Conservation (phyloP, 2,329 filamentous ascomycete genomes). For the Trichoderma endophyticum region DNA sequence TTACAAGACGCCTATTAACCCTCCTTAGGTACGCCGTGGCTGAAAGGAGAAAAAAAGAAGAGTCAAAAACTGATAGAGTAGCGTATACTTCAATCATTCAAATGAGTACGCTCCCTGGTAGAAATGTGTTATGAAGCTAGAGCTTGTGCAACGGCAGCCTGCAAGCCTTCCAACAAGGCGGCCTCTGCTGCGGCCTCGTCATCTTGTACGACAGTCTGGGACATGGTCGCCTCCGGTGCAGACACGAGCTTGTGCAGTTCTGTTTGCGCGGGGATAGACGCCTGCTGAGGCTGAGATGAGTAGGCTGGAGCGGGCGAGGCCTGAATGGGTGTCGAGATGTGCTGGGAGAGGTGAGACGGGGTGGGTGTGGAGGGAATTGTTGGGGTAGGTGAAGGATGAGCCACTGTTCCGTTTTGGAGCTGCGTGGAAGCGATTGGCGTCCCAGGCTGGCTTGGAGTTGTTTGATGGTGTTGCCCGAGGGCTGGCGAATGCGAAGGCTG, state of each 20-base stretch:
- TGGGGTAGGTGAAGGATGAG: slow-evolving; percentile 16
- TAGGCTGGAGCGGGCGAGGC: slow-evolving; percentile 21
- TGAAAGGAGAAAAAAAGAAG: neutral
- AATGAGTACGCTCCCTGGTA: neutral
- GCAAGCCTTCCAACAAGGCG: slow-evolving; percentile 35
- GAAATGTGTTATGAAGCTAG: slow-evolving; percentile 18
- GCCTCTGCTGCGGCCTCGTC: slow-evolving; percentile 36
- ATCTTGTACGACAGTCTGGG: slow-evolving; percentile 24
- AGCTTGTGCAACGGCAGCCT: slow-evolving; percentile 33
- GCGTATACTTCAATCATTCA: neutral
- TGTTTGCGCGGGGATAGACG: slow-evolving; percentile 16
- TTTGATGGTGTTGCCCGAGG: neutral
- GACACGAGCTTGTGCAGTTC: slow-evolving; percentile 21
- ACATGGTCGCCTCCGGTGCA: slow-evolving; percentile 25
- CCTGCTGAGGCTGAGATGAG: slow-evolving; percentile 17
- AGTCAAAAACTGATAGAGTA: neutral
- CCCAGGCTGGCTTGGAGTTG: slow-evolving; percentile 14
- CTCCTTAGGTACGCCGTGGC: neutral
- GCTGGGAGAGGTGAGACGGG: slow-evolving; percentile 14
- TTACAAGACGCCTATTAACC: neutral
- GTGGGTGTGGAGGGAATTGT: slow-evolving; percentile 13
- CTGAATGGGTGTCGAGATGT: neutral
- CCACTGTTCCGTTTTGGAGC: neutral
- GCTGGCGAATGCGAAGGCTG: neutral
- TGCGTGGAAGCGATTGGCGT: neutral